Conservation (phyloP, 2,329 filamentous ascomycete genomes). For the Aspergillus pseudoviridinutans region DNA sequence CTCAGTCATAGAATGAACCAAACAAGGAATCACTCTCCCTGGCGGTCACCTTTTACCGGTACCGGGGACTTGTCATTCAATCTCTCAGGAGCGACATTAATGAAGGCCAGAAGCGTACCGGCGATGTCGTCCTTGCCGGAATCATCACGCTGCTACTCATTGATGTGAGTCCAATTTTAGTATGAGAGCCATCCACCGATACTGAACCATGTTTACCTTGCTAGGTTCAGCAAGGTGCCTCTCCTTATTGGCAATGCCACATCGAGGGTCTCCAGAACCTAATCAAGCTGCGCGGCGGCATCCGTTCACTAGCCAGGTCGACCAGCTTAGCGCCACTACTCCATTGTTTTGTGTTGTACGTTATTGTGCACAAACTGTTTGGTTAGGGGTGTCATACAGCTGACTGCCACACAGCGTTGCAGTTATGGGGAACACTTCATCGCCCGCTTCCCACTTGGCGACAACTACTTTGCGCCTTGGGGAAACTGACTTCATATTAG, state of each 20-base stretch:
- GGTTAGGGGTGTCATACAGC: not conserved
- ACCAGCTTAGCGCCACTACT: conserved; percentile 21
- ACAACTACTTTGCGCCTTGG: conserved; percentile 22
- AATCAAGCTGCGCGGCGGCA: conserved; percentile 32
- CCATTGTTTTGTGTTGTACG: conserved; percentile 24
- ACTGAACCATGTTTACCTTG: not conserved
- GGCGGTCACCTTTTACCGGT: conserved; percentile 23
- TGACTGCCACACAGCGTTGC: conserved; percentile 19
- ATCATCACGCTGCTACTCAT: conserved; percentile 29
- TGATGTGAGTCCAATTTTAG: conserved; percentile 23
- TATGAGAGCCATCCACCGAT: not conserved
- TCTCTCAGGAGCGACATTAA: conserved; percentile 27
- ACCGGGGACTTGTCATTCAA: conserved; percentile 29
- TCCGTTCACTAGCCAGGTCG: conserved; percentile 17
- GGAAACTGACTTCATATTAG: conserved; percentile 22
- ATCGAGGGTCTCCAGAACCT: conserved; percentile 31
- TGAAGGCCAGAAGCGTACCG: conserved; percentile 12
- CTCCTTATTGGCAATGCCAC: conserved; percentile 34
- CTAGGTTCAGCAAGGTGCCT: conserved; percentile 29
- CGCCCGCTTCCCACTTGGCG: conserved; percentile 29
- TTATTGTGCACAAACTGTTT: conserved; percentile 10
- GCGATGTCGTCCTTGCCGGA: conserved; percentile 29
- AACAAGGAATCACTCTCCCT: conserved; percentile 15
- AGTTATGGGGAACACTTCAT: conserved; percentile 36
- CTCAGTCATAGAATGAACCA: conserved; percentile 34